phyloP scores from a whole-genome alignment of 129 eudicot genomes.

The Silybum marianum region DNA sequence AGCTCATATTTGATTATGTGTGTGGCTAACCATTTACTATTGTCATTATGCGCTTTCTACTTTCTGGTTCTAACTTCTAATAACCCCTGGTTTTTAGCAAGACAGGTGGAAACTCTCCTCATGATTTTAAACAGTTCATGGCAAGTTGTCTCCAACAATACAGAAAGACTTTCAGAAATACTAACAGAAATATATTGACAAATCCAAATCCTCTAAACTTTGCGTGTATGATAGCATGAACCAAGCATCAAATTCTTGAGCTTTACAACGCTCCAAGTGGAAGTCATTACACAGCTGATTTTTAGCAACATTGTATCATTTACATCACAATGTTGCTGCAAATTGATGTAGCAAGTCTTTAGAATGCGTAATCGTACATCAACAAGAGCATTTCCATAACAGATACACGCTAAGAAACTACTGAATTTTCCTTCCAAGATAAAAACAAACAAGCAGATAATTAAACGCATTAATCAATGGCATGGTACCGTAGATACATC shows the following conservation, averaged over 20 bases:
- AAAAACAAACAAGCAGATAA: background rate
- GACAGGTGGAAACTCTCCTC: background rate
- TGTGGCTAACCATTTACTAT: slow-evolving; percentile 5
- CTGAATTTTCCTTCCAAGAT: background rate
- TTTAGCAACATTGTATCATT: slow-evolving; percentile 4
- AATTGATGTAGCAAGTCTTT: background rate
- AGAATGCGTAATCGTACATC: background rate
- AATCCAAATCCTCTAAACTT: background rate
- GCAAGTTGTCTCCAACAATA: background rate
- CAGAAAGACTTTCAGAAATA: background rate
- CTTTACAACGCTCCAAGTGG: background rate
- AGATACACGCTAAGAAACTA: background rate
- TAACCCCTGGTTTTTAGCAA: background rate
- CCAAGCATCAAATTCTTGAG: background rate
- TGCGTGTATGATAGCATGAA: background rate
- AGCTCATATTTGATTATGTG: background rate
- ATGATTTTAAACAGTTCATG: background rate
- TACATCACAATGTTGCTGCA: slow-evolving; percentile 32
- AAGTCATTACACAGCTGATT: background rate
- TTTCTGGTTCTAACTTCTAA: background rate
- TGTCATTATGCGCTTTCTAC: background rate
- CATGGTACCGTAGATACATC: slow-evolving; percentile 39
- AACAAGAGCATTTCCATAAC: background rate
- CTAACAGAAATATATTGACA: slow-evolving; percentile 8
- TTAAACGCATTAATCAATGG: slow-evolving; percentile 1